Conservation (phyloP, 257 asterid species). For the Salvia splendens region DNA sequence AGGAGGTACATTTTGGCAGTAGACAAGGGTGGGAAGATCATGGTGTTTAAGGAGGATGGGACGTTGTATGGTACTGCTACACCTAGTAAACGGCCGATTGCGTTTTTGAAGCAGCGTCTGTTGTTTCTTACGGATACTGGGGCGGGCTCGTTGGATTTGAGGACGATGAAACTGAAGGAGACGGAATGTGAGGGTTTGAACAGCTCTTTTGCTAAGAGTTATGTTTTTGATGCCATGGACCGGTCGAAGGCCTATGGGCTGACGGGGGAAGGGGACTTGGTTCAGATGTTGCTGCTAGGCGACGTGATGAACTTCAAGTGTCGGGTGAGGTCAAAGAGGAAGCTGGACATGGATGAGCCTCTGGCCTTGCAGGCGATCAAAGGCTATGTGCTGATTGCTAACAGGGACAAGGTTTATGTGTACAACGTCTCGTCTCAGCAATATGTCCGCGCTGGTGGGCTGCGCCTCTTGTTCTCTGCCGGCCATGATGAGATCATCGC, state of each 20-base stretch:
- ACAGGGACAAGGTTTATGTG: slow-evolving; percentile 60
- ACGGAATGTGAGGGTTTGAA: slow-evolving; percentile 84
- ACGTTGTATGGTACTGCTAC: slow-evolving; percentile 53
- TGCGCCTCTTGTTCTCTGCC: slow-evolving; percentile 65
- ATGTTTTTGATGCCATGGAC: slow-evolving; percentile 81
- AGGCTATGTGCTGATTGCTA: slow-evolving; percentile 73
- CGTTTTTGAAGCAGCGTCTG: slow-evolving; percentile 88
- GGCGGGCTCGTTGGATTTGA: slow-evolving; percentile 91
- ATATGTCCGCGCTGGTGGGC: slow-evolving; percentile 75
- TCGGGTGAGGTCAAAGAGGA: slow-evolving; percentile 74
- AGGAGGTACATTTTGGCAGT: slow-evolving; percentile 68
- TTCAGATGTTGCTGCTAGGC: slow-evolving; percentile 76
- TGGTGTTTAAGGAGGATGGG: slow-evolving; percentile 73
- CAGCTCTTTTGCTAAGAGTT: slow-evolving; percentile 54
- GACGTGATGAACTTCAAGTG: slow-evolving; percentile 90
- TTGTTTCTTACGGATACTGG: slow-evolving; percentile 86
- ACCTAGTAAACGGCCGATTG: slow-evolving; percentile 66
- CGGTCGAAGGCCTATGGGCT: slow-evolving; percentile 85
- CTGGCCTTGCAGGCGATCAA: slow-evolving; percentile 71
- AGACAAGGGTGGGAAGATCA: slow-evolving; percentile 56
- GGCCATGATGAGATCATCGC: slow-evolving; percentile 61
- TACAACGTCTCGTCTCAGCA: slow-evolving; percentile 85
- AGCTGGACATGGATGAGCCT: slow-evolving; percentile 62
- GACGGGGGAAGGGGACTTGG: slow-evolving; percentile 73
- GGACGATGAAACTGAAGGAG: slow-evolving; percentile 86